These are phyloP conservation scores for Capronia coronata DNA, from an alignment of 2,329 filamentous ascomycete species.

Conservation along the genomic window DNA sequence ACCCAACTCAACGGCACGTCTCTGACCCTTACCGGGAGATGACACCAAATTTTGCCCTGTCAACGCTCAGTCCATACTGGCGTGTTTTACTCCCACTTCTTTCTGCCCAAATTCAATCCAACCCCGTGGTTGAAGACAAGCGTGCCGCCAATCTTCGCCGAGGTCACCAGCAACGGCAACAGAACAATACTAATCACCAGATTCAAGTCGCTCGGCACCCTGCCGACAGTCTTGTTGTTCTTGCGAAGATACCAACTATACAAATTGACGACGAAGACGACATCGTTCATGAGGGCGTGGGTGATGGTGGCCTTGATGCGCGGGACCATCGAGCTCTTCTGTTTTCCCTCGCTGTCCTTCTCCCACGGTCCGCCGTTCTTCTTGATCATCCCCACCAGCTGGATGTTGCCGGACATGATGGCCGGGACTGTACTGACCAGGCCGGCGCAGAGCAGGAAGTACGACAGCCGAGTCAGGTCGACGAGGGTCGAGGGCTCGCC, in stretches of 20 bases:
- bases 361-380: constrained; percentile 29
- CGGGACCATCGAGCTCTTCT: constrained; percentile 28
- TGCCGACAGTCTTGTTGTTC: constrained; percentile 24
- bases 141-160: constrained; percentile 26
- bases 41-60: too few species aligned
- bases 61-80: too few species aligned
- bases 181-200: constrained; percentile 22
- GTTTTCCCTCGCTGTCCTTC: constrained; percentile 26
- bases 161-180: constrained; percentile 19
- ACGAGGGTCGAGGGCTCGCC: constrained; percentile 20
- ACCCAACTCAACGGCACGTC: too few species aligned
- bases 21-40: too few species aligned
- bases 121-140: constrained; percentile 28
- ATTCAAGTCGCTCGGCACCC: constrained; percentile 23
- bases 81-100: constrained; percentile 26
- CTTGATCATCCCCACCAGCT: constrained; percentile 28
- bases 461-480: constrained; percentile 27
- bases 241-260: constrained; percentile 28
- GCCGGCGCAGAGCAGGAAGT: constrained; percentile 27
- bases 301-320: constrained; percentile 28
- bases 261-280: constrained; percentile 25
- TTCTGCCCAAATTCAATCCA: constrained; percentile 27
- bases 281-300: constrained; percentile 27
- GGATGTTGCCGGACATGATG: constrained; percentile 29
- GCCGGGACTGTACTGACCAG: constrained; percentile 27